Evolutionary conservation across 208 protist species (phyloP).

Genomic region (Trichomonas tenax): DNA sequence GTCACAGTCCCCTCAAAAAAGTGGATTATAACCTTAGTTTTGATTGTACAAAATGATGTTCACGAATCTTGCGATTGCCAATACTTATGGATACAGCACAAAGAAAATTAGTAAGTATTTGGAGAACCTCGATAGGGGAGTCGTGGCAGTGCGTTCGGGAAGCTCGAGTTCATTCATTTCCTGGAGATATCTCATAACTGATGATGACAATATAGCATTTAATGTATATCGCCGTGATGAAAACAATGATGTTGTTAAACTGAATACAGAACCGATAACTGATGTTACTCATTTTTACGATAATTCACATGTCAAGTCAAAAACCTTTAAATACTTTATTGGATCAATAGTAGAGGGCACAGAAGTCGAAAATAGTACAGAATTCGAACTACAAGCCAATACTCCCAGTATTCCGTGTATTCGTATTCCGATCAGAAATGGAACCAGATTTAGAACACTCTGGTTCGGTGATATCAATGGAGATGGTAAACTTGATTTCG

Average conservation of each 20-base stretch:
- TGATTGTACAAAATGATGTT: too few species aligned
- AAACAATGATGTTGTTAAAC: not conserved
- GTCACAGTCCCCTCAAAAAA: too few species aligned
- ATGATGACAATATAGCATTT: not conserved
- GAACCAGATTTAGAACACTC: not conserved
- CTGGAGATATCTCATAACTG: not conserved
- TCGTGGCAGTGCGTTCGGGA: not conserved
- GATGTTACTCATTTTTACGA: not conserved
- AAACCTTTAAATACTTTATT: not conserved
- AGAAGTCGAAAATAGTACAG: not conserved
- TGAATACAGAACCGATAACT: not conserved
- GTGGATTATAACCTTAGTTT: too few species aligned
- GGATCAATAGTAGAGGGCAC: not conserved
- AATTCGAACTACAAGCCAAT: not conserved
- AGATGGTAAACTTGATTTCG: constrained; percentile 10
- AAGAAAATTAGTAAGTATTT: not conserved
- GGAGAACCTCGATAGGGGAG: not conserved
- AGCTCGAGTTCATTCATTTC: not conserved
- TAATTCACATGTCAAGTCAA: not conserved
- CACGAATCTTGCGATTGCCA: too few species aligned
- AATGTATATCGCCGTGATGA: not conserved
- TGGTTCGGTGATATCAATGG: not conserved
- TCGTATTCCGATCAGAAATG: not conserved
- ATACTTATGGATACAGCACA: not conserved
- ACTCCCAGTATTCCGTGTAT: not conserved